Evolutionary conservation across 768 basidiomycete genomes (phyloP).

Genomic region (Kwoniella bestiolae): DNA sequence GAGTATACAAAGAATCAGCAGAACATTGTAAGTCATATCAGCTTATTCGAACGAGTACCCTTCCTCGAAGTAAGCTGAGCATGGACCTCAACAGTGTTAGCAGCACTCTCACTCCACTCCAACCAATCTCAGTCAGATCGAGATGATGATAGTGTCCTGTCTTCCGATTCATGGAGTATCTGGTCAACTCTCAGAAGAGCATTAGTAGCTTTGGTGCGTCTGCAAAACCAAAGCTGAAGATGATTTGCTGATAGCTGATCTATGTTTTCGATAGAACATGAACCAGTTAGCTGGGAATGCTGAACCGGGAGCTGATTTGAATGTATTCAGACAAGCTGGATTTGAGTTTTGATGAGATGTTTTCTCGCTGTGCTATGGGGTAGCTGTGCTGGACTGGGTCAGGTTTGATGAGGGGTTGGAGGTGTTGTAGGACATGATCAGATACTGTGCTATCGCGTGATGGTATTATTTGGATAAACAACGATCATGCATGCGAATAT

Average conservation of each 20-base stretch:
- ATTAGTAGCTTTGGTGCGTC: constrained; percentile 78
- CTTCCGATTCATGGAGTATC: constrained; percentile 77
- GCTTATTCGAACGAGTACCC: neutral
- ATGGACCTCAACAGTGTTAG: constrained; percentile 37
- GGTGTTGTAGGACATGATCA: no score
- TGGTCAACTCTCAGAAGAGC: constrained; percentile 88
- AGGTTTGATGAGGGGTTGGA: no score
- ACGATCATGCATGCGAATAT: no score
- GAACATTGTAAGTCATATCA: constrained; percentile 68
- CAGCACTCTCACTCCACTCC: constrained; percentile 49
- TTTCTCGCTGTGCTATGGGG: no score
- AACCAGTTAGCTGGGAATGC: constrained; percentile 79
- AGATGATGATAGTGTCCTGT: constrained; percentile 50
- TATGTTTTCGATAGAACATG: constrained; percentile 62
- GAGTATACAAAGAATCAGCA: constrained; percentile 90
- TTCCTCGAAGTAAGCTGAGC: neutral
- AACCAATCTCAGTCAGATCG: constrained; percentile 1
- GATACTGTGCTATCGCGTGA: no score
- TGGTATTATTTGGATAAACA: no score
- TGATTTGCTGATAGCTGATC: neutral
- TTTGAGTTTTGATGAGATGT: constrained; percentile 83
- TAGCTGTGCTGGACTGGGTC: no score
- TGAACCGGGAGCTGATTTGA: constrained; percentile 67
- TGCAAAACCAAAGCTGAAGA: constrained; percentile 4
- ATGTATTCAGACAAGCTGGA: constrained; percentile 77